Base-by-base conservation (phyloP, 306 rosid species). In the Dryas octopetala region DNA sequence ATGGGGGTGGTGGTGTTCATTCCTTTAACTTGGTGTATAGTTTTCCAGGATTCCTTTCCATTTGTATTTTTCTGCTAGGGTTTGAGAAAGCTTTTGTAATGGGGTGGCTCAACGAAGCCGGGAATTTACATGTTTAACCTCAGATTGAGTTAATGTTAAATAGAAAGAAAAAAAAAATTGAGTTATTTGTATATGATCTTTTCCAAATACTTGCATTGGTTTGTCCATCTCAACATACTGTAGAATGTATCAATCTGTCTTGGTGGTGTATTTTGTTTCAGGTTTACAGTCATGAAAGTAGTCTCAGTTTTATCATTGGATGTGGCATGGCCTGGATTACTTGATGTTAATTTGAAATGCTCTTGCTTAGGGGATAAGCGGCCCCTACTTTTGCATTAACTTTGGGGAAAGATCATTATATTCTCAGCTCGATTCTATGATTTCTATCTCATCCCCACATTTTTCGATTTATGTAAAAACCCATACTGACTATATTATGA, bases 1-100 rank as follows among this genome's bases (percentile, higher is more conserved):
- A 15, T 32, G 69, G 50, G 62, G 11, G 70, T 55, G 87, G 79
- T 69, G 83, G 71, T 67, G 84, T 58, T 58, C 40, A 26, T 61
- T 74, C 43, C 7, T 14, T 64, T 79, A 16, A 17, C 76, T 4
- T 73, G 59, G 73, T 78, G 80, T 74, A 78, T 69, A 74, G 78
- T 43, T 61, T 74, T 77, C 51, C 58, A 61, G 48, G 63, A 50
- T 43, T 73, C 57, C 28, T 66, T 80, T 23, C 6, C 45, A 61
- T 44, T 57, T 58, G 61, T 28, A 50, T 43, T 28, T 26, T 11
- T 41, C 0, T 54, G 13, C 10, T 26, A 47, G 68, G 28, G 32
- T 60, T 47, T 47, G 76, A 59, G 76, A 59, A 73, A 52, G 68
- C 48, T 60, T 71, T 45, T 59, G 76, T 59, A 46, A 71, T 57